Evolutionary conservation across 2,329 filamentous ascomycete genomes (phyloP).

Genomic region (Xylaria digitata): DNA sequence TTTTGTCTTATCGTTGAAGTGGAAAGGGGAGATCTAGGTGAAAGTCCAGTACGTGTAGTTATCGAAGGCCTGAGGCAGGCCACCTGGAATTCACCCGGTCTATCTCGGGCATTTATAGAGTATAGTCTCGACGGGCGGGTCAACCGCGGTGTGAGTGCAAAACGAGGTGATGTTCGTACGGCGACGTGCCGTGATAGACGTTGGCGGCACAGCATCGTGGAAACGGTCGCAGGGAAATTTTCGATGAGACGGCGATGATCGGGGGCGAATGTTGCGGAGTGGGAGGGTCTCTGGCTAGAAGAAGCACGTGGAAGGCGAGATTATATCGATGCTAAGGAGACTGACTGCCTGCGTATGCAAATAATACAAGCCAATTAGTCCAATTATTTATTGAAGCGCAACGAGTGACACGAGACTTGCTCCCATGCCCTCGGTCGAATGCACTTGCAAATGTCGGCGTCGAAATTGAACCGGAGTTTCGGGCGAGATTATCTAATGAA

Average conservation of each 20-base stretch:
- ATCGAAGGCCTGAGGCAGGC: conserved; percentile 40
- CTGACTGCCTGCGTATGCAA: neutral
- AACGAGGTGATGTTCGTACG: conserved; percentile 41
- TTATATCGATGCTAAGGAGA: neutral
- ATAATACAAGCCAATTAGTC: conserved; percentile 9
- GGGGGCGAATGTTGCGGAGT: conserved; percentile 24
- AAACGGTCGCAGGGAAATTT: conserved; percentile 35
- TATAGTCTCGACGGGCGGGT: conserved; percentile 42
- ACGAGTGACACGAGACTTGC: conserved; percentile 30
- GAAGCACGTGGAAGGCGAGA: conserved; percentile 14
- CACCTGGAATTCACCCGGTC: conserved; percentile 37
- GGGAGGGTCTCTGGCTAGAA: neutral
- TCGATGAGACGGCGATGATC: conserved; percentile 36
- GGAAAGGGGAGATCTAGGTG: conserved; percentile 51
- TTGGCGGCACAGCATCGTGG: conserved; percentile 52
- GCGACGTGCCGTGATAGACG: conserved; percentile 48
- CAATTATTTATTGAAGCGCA: conserved; percentile 6
- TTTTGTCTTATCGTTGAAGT: conserved; percentile 53
- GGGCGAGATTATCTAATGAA: conserved; percentile 38
- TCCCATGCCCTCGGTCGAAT: conserved; percentile 41
- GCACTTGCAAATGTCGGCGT: conserved; percentile 37
- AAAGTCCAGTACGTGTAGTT: conserved; percentile 23
- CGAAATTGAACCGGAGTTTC: conserved; percentile 40
- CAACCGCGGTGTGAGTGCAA: conserved; percentile 42
- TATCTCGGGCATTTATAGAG: conserved; percentile 42